phyloP scores from a whole-genome alignment of 2,329 filamentous ascomycete species.

The Phyllosticta citribraziliensis region DNA sequence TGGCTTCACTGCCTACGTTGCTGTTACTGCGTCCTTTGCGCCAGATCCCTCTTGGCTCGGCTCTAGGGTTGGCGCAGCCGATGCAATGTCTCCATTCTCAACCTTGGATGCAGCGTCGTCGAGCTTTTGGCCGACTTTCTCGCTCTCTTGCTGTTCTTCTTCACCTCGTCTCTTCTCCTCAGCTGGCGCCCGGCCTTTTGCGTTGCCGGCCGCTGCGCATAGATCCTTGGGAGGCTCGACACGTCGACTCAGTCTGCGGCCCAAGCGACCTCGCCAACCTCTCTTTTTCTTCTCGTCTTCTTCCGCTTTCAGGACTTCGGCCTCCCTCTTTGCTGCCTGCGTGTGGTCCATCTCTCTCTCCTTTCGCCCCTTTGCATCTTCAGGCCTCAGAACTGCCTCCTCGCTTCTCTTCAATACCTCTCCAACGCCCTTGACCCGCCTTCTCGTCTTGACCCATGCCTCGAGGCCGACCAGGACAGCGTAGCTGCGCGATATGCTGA shows the following conservation, averaged over 20 bases:
- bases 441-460: conserved; percentile 61
- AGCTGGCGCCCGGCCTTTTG: background rate
- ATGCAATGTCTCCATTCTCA: background rate
- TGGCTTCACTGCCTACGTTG: background rate
- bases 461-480: conserved; percentile 75
- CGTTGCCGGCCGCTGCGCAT: background rate
- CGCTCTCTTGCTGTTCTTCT: background rate
- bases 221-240: background rate
- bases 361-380: conserved; percentile 40
- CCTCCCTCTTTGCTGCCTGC: conserved; percentile 50
- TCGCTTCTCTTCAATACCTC: conserved; percentile 44
- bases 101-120: background rate
- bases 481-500: conserved; percentile 74
- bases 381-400: conserved; percentile 52
- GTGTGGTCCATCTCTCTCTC: conserved; percentile 48
- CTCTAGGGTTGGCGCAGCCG: background rate
- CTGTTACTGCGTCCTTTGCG: background rate
- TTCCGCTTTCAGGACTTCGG: conserved; percentile 35
- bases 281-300: background rate
- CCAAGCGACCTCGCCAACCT: background rate
- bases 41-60: background rate
- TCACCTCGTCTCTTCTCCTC: background rate
- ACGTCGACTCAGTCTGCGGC: background rate
- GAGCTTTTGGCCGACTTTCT: background rate
- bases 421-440: conserved; percentile 48